Evolutionary conservation across 306 rosid genomes (phyloP), one percentile per base, ranked within the genome.

Genomic region (Rosa multiflora): DNA sequence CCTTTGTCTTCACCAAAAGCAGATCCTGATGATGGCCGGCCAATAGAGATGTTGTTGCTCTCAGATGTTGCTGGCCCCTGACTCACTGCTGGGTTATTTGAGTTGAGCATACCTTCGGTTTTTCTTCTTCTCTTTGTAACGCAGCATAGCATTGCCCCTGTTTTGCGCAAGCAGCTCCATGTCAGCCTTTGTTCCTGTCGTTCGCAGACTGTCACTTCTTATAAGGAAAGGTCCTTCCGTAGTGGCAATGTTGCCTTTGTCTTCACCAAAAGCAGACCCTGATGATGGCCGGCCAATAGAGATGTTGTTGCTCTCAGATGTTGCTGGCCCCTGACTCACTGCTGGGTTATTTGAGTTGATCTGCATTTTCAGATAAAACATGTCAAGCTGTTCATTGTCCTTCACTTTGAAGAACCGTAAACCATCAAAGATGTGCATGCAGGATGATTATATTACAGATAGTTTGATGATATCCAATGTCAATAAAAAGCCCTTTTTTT

Each of bases 91-190:
- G 80, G 35, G 56, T 82, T 81, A 43, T 79, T 89, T 46, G 83
- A 75, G 43, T 82, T 59, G 70, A 76, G n/a, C 70, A 40, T 26
- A 87, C 96, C 96, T 91, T 79, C 96, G 85, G 29, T 26, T 26
- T 26, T 26, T 26, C 88, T 85, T 89, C 72, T 91, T 91, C 88
- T 91, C 96, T 83, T 84, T 89, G 85, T 91, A 91, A 66, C 96
- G 93, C 52, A 85, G 90, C 96, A 91, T 91, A 18, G 96, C 96
- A 7, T 86, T 82, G 73, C 91, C 93, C 81, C 96, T 72, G 77
- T 89, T 91, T 73, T 87, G 86, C 8, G 91, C 90, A 79, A 87
- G 75, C 26, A 85, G 74, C 83, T 90, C 90, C 69, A 70, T 70
- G 67, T 83, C 84, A 10, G 80, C 83, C 81, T 87, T 84, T 39